Percentiles rank a stretch among this genome's conserved stretches.
Evolutionary conservation across 805 yeast species (phyloP).

Genomic region (Barnettozyma sucrosica): DNA sequence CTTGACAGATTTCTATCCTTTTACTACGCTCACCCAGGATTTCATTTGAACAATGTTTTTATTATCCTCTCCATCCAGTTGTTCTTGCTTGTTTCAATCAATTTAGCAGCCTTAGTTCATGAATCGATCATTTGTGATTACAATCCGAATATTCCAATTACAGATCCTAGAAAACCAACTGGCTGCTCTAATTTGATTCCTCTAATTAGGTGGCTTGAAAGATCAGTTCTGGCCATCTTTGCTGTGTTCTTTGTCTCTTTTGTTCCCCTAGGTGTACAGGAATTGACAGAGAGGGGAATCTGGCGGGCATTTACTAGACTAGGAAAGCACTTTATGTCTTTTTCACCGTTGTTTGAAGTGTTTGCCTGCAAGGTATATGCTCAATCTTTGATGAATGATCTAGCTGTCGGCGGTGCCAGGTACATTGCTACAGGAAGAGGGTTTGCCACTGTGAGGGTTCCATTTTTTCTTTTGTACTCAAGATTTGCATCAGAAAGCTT

Average conservation of each 20-base stretch:
- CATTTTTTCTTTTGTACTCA: conserved; percentile 59
- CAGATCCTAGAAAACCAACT: conserved; percentile 54
- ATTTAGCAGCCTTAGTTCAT: conserved; percentile 57
- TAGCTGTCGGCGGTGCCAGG: conserved; percentile 74
- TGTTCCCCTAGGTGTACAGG: conserved; percentile 72
- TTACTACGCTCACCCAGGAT: conserved; percentile 83
- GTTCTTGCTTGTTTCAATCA: conserved; percentile 51
- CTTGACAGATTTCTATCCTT: conserved; percentile 74
- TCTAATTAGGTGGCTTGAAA: conserved; percentile 65
- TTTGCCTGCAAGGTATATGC: conserved; percentile 77
- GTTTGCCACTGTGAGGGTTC: conserved; percentile 67
- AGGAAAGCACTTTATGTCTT: conserved; percentile 58
- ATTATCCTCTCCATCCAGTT: conserved; percentile 64
- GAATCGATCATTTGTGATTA: conserved; percentile 59
- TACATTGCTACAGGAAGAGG: conserved; percentile 83
- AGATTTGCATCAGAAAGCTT: conserved; percentile 65
- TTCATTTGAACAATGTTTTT: conserved; percentile 73
- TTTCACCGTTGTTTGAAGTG: conserved; percentile 75
- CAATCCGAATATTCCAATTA: conserved; percentile 50
- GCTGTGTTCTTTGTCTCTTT: conserved; percentile 70
- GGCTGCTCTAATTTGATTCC: conserved; percentile 74
- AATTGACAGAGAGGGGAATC: conserved; percentile 70
- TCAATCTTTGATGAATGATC: conserved; percentile 58
- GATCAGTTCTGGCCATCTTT: conserved; percentile 69
- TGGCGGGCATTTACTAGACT: conserved; percentile 61